These are phyloP conservation scores for Ophiostoma piceae DNA, from an alignment of 2,329 filamentous ascomycete species.

Conservation along the genomic window DNA sequence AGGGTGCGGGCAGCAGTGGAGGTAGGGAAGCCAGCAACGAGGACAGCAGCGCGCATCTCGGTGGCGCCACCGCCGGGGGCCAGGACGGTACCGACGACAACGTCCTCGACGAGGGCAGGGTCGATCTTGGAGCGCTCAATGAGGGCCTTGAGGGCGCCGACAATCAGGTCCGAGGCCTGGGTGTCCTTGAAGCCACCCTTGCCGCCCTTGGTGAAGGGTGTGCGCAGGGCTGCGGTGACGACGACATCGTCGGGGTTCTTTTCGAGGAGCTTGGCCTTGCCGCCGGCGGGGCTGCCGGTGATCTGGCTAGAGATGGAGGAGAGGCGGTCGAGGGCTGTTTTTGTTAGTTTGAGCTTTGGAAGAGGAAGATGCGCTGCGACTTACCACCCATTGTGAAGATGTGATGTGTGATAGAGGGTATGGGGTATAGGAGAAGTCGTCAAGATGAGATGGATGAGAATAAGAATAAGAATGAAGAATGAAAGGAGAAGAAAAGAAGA, in stretches of 20 bases:
- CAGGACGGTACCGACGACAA: slow-evolving; percentile 86
- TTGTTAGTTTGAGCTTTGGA: neutral
- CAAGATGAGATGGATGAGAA: neutral
- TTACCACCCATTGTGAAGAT: slow-evolving; percentile 28
- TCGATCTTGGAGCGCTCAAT: slow-evolving; percentile 84
- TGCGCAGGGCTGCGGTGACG: slow-evolving; percentile 86
- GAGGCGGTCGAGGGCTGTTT: slow-evolving; percentile 51
- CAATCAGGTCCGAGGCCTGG: slow-evolving; percentile 75
- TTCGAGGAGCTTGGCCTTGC: slow-evolving; percentile 54
- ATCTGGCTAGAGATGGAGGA: slow-evolving; percentile 59
- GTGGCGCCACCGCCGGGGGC: slow-evolving; percentile 91
- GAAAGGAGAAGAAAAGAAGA: neutral
- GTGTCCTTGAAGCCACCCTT: slow-evolving; percentile 97
- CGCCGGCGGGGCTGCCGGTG: slow-evolving; percentile 41
- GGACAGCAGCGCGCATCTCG: slow-evolving; percentile 87
- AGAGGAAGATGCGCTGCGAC: slow-evolving; percentile 4
- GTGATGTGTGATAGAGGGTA: neutral
- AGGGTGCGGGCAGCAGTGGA: slow-evolving; percentile 76
- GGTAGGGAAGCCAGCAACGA: slow-evolving; percentile 87
- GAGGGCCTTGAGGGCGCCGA: slow-evolving; percentile 74
- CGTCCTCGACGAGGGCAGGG: slow-evolving; percentile 81
- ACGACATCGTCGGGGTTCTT: slow-evolving; percentile 74
- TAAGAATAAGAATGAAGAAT: neutral
- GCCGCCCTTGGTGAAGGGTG: slow-evolving; percentile 85
- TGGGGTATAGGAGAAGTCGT: neutral